phyloP scores from a whole-genome alignment of 83 land plant species.

The Picea abies region DNA sequence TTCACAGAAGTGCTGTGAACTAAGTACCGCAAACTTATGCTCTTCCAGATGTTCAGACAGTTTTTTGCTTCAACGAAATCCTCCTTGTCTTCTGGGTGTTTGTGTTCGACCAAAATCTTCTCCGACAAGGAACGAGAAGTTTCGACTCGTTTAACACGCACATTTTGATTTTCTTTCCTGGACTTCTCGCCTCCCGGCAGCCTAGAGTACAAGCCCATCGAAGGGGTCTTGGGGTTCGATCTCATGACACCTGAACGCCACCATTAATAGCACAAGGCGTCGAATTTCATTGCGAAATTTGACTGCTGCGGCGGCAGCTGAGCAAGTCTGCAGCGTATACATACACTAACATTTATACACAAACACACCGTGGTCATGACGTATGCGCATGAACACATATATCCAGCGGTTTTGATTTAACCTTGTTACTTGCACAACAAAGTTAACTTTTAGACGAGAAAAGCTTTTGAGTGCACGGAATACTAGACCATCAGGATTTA shows the following conservation, averaged over 20 bases:
- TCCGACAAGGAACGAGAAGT: not conserved
- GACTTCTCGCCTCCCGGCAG: not conserved
- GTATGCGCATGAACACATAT: too few species aligned
- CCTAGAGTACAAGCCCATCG: not conserved
- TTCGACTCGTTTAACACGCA: not conserved
- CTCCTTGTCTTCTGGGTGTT: not conserved
- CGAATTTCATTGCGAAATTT: too few species aligned
- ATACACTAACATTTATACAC: too few species aligned
- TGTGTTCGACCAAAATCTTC: not conserved
- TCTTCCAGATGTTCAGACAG: constrained; percentile 2
- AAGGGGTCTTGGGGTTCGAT: not conserved
- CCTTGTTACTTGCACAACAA: too few species aligned
- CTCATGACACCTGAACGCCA: not conserved
- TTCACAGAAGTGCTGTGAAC: not conserved
- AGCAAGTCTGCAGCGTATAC: too few species aligned
- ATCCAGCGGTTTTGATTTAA: too few species aligned
- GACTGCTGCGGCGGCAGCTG: too few species aligned
- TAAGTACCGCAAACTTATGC: not conserved
- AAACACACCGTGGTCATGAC: too few species aligned
- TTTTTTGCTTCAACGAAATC: not conserved
- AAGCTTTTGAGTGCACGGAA: too few species aligned
- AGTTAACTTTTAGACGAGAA: too few species aligned
- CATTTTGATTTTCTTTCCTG: not conserved
- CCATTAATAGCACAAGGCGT: too few species aligned
- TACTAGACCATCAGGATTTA: too few species aligned